phyloP scores from a whole-genome alignment of 345 rosid genomes.

The Arabis hirsuta region DNA sequence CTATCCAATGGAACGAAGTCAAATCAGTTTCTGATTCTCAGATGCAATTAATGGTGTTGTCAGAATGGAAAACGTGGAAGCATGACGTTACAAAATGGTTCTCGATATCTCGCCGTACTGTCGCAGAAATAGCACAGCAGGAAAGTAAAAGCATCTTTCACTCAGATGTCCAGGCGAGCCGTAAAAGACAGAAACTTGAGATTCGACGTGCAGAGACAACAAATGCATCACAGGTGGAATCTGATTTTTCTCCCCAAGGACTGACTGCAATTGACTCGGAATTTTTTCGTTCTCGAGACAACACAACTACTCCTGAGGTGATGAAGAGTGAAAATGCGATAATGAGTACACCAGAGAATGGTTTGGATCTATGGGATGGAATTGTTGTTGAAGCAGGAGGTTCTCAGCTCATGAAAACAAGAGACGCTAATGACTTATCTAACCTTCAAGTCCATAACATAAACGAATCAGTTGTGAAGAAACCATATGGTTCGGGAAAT shows the following conservation, averaged over 20 bases:
- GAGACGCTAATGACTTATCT: constrained; percentile 38
- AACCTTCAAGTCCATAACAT: constrained; percentile 36
- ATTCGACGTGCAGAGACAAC: constrained; percentile 83
- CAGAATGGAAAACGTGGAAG: constrained; percentile 99
- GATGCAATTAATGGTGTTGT: constrained; percentile 65
- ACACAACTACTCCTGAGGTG: constrained; percentile 43
- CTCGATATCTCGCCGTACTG: constrained; percentile 57
- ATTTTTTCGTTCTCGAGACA: constrained; percentile 56
- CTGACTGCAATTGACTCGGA: constrained; percentile 59
- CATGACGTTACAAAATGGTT: constrained; percentile 88
- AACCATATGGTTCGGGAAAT: constrained; percentile 56
- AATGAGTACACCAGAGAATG: constrained; percentile 51
- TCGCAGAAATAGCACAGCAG: constrained; percentile 52
- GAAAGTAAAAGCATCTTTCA: constrained; percentile 50
- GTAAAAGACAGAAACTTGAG: constrained; percentile 93
- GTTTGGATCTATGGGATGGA: constrained; percentile 69
- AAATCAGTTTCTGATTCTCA: constrained; percentile 69
- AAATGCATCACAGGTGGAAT: constrained; percentile 62
- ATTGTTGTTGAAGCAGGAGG: constrained; percentile 67
- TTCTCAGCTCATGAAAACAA: constrained; percentile 46
- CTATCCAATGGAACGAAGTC: constrained; percentile 82
- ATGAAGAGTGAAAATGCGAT: constrained; percentile 46
- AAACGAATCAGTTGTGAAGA: constrained; percentile 49
- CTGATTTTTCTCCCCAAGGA: constrained; percentile 49
- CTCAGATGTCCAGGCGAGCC: constrained; percentile 56